phyloP scores from a whole-genome alignment of 1,139 yeast genomes.

The Eremothecium sinecaudum region DNA sequence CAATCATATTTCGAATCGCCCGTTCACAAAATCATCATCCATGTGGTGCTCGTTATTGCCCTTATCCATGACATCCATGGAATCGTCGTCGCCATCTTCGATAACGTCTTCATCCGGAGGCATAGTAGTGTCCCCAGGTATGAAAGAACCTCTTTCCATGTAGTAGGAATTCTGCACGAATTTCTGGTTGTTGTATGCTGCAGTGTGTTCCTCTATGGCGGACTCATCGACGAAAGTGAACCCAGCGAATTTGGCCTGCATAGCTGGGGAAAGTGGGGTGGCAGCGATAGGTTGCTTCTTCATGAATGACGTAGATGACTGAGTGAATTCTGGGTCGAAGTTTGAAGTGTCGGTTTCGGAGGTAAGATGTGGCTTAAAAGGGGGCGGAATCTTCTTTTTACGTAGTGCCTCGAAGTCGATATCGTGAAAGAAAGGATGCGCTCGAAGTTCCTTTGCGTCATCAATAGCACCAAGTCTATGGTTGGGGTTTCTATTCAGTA shows the following conservation, averaged over 20 bases:
- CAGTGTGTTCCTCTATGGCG: conserved; percentile 78
- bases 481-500: conserved; percentile 87
- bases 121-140: conserved; percentile 67
- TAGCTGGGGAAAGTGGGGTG: conserved; percentile 76
- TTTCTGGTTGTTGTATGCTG: conserved; percentile 26
- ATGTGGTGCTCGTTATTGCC: conserved; percentile 31
- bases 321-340: conserved; percentile 95
- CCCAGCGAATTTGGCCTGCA: conserved; percentile 93
- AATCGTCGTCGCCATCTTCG: conserved; percentile 59
- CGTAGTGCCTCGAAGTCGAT: conserved; percentile 78
- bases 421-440: conserved; percentile 84
- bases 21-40: conserved; percentile 80
- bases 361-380: conserved; percentile 86
- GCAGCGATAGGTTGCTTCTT: conserved; percentile 42
- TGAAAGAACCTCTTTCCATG: conserved; percentile 57
- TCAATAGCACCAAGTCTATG: conserved; percentile 86
- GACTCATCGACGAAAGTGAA: conserved; percentile 93
- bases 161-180: conserved; percentile 29
- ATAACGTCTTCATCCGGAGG: conserved; percentile 81
- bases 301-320: conserved; percentile 75
- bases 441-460: conserved; percentile 86
- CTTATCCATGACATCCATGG: conserved; percentile 28
- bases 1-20: conserved; percentile 70
- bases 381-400: conserved; percentile 87
- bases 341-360: conserved; percentile 92